Evolutionary conservation across 768 basidiomycete species (phyloP), one percentile per base, ranked within the genome.

Genomic region (Agrocybe pediades): DNA sequence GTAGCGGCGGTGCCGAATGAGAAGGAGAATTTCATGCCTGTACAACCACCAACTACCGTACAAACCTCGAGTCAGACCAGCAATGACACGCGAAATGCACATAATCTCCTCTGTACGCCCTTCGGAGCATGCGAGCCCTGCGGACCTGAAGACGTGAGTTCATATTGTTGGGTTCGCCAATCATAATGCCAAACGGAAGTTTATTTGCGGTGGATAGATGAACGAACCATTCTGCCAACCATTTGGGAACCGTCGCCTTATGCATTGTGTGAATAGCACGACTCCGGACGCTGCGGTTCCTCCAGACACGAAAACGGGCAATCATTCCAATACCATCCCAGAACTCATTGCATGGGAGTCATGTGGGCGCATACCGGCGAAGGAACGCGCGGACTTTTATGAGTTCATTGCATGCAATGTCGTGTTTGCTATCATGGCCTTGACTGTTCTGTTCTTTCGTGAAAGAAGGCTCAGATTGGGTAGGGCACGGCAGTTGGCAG

Each of bases 201-300:
- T 49, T 20, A 50, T 25, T 24, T n/a, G n/a, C 19, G 48, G 7
- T 33, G 11, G 20, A 41, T 50, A 95, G 93, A 74, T 91, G 27
- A 75, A 86, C 62, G 84, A 95, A 73, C 94, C 95, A 2, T 96
- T 90, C 70, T 98, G 95, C 71, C 86, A 91, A 65, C 95, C 95
- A n/a, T 96, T 94, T 65, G 95, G 95, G 47, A 95, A 95, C 71
- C 85, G 95, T 20, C 85, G 91, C 17, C 80, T 94, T 36, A 79
- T 95, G 76, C 95, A 95, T 66, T 98, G 95, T 56, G 65, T 82
- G 27, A 81, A 79, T 58, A 60, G 68, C 45, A 71, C 63, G 15
- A 33, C 33, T 16, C 55, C 54, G 46, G 62, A 15, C 58, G 63
- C 33, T 57, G 65, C 54, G 54, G 25, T 27, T 57, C 60, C 13